Evolutionary conservation across 2,329 filamentous ascomycete species (phyloP).

Genomic region (Aspergillus sp.): DNA sequence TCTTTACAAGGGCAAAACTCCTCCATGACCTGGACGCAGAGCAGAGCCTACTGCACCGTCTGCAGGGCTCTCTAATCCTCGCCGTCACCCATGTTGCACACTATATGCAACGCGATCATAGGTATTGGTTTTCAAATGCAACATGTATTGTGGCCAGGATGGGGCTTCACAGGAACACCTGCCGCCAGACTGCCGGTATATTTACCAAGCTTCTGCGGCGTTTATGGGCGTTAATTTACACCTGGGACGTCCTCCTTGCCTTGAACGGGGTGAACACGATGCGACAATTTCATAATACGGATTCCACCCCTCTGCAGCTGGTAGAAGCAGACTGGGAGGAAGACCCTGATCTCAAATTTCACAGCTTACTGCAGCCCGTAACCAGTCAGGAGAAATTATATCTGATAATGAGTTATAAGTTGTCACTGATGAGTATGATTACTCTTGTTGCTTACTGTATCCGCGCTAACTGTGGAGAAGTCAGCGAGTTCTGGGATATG

Average conservation of each 20-base stretch:
- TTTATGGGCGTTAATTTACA: constrained; percentile 2
- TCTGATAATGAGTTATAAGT: neutral
- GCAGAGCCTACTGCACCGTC: neutral
- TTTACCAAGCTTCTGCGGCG: neutral
- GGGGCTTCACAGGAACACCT: neutral
- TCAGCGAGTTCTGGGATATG: neutral
- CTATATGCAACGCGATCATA: constrained; percentile 2
- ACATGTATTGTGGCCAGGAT: constrained; percentile 1
- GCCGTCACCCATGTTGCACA: neutral
- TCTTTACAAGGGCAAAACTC: neutral
- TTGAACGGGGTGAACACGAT: constrained; percentile 5
- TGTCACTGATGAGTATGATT: constrained; percentile 1
- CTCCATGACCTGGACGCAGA: constrained; percentile 2
- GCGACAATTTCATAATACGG: neutral
- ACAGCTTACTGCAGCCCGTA: neutral
- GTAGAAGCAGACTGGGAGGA: constrained; percentile 2
- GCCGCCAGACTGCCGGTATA: neutral
- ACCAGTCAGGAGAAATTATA: neutral
- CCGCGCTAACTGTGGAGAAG: neutral
- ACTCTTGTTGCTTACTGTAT: neutral
- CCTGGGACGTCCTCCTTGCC: constrained; percentile 1
- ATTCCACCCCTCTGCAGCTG: neutral
- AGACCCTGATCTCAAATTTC: neutral
- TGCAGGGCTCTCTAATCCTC: constrained; percentile 1
- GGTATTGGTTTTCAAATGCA: constrained; percentile 4